These are phyloP conservation scores for Leccinum pachyderme DNA, from an alignment of 1,284 basidiomycete species.

Conservation along the genomic window DNA sequence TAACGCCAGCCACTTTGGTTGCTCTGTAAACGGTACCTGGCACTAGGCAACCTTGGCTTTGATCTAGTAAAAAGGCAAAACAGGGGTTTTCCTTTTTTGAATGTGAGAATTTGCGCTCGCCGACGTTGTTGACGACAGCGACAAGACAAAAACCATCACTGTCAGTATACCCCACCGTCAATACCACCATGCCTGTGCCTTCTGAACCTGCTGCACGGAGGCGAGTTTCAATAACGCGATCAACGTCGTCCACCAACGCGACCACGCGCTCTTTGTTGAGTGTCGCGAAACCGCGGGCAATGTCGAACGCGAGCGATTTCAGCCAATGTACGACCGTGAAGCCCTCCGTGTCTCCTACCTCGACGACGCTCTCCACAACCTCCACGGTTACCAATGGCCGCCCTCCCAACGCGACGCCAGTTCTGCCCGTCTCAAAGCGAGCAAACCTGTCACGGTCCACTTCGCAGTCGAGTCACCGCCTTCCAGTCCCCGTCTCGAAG, in stretches of 20 bases:
- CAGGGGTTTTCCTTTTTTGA: background rate
- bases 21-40: no score
- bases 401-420: conserved; percentile 34
- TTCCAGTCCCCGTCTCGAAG: conserved; percentile 21
- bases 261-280: conserved; percentile 23
- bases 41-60: no score
- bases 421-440: conserved; percentile 25
- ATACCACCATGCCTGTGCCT: conserved; percentile 28
- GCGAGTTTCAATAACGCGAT: conserved; percentile 28
- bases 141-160: conserved; percentile 13
- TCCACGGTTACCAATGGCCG: conserved; percentile 19
- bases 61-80: no score
- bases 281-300: conserved; percentile 29
- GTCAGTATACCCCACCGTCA: background rate
- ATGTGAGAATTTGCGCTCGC: conserved; percentile 19
- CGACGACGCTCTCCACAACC: conserved; percentile 25
- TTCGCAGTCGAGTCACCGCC: conserved; percentile 26
- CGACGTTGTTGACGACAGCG: conserved; percentile 19
- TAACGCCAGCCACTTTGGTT: no score
- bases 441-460: conserved; percentile 12
- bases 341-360: conserved; percentile 30
- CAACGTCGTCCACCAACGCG: conserved; percentile 13
- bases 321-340: conserved; percentile 44
- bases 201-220: conserved; percentile 32
- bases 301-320: conserved; percentile 34